Evolutionary conservation across 139 green algal genomes (phyloP).

Genomic region (Chlorella sorokiniana): DNA sequence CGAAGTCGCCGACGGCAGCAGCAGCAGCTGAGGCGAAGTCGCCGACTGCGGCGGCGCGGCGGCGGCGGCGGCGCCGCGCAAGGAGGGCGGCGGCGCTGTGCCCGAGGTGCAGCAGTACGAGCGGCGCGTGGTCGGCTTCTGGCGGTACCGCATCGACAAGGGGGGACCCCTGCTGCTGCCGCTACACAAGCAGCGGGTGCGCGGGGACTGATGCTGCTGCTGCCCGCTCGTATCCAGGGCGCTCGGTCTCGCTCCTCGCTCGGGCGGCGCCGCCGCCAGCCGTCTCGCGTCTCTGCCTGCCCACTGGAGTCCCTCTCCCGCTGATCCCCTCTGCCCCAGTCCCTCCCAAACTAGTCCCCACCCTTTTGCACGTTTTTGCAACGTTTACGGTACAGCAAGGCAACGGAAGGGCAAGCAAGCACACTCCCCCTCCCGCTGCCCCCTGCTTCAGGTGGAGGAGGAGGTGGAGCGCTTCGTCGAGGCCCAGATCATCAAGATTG

Average conservation of each 20-base stretch:
- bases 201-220: not conserved
- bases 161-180: constrained; percentile 67
- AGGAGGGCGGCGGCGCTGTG: not conserved
- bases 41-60: not conserved
- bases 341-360: no score
- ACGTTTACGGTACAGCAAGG: no score
- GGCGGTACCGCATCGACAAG: constrained; percentile 54
- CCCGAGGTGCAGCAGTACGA: constrained; percentile 9
- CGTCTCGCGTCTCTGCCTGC: no score
- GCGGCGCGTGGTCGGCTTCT: constrained; percentile 58
- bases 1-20: not conserved
- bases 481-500: constrained; percentile 68
- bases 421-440: no score
- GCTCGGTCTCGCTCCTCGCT: no score
- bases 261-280: no score
- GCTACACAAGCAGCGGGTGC: constrained; percentile 56
- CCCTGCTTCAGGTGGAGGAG: constrained; percentile 57
- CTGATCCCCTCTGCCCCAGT: no score
- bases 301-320: no score
- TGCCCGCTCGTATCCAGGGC: no score
- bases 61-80: not conserved
- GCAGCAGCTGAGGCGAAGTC: not conserved
- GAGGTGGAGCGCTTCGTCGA: constrained; percentile 72
- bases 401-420: no score
- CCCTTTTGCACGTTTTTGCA: no score